Percentiles rank a stretch among this genome's conserved stretches.
phyloP scores from a whole-genome alignment of 345 rosid genomes.

The Zanthoxylum bungeanum region DNA sequence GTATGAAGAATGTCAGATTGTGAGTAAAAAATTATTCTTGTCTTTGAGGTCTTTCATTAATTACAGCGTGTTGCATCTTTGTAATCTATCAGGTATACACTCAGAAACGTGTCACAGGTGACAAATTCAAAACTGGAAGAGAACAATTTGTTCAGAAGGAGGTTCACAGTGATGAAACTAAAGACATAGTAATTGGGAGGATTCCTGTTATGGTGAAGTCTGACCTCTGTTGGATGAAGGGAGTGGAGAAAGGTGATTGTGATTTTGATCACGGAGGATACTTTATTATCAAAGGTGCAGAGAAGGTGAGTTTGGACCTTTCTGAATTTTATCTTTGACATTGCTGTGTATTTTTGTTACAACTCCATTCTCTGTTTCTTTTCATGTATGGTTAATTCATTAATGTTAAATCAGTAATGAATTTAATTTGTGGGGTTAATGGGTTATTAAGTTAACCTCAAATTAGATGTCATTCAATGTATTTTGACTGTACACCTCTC shows the following conservation, averaged over 20 bases:
- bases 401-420: neutral
- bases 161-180: constrained; percentile 27
- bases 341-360: neutral
- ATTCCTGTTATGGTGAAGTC: constrained; percentile 92
- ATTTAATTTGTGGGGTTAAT: neutral
- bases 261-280: constrained; percentile 92
- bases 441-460: neutral
- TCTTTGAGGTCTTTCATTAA: constrained; percentile 2
- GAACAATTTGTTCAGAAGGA: constrained; percentile 44
- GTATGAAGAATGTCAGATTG: neutral
- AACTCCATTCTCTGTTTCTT: neutral
- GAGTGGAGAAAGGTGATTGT: constrained; percentile 59
- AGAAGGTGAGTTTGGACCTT: constrained; percentile 54
- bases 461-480: neutral
- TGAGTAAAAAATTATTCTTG: neutral
- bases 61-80: constrained; percentile 11
- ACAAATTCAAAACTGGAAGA: constrained; percentile 87
- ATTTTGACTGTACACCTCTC: neutral
- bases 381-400: neutral
- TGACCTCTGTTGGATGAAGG: constrained; percentile 65
- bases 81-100: constrained; percentile 51
- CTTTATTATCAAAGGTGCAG: constrained; percentile 88
- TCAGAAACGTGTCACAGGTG: constrained; percentile 42
- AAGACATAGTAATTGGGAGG: constrained; percentile 65
- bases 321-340: neutral